These are phyloP conservation scores for Blastobotrys buckinghamii DNA, from an alignment of 1,139 yeast genomes.

Conservation along the genomic window DNA sequence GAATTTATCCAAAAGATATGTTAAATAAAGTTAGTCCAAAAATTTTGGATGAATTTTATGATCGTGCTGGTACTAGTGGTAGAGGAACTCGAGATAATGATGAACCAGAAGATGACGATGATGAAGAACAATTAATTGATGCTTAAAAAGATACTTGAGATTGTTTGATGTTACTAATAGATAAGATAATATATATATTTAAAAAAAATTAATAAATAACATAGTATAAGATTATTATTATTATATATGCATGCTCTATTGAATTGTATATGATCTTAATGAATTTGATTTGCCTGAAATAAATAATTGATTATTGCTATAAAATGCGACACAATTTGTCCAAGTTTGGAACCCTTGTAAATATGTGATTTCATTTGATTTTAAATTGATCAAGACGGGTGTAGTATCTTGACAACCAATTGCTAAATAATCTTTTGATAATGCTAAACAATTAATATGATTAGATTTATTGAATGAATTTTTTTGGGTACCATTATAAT, in stretches of 20 bases:
- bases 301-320: constrained; percentile 7
- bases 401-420: constrained; percentile 7
- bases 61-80: constrained; percentile 48
- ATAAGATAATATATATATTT: neutral
- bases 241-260: too few species aligned
- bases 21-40: constrained; percentile 97
- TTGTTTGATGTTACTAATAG: neutral
- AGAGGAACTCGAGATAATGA: constrained; percentile 36
- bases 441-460: neutral
- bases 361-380: neutral
- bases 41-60: constrained; percentile 91
- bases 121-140: constrained; percentile 43
- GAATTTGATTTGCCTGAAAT: constrained; percentile 15
- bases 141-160: constrained; percentile 38
- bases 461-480: neutral
- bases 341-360: constrained; percentile 3
- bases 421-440: neutral
- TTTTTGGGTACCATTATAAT: neutral
- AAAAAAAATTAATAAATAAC: neutral
- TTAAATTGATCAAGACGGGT: constrained; percentile 8
- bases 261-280: constrained; percentile 2
- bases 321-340: neutral
- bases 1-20: constrained; percentile 98
- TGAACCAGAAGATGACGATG: constrained; percentile 32
- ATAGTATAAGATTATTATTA: neutral